These are phyloP conservation scores for Knoxia roxburghii DNA, from an alignment of 257 asterid genomes.

Conservation along the genomic window DNA sequence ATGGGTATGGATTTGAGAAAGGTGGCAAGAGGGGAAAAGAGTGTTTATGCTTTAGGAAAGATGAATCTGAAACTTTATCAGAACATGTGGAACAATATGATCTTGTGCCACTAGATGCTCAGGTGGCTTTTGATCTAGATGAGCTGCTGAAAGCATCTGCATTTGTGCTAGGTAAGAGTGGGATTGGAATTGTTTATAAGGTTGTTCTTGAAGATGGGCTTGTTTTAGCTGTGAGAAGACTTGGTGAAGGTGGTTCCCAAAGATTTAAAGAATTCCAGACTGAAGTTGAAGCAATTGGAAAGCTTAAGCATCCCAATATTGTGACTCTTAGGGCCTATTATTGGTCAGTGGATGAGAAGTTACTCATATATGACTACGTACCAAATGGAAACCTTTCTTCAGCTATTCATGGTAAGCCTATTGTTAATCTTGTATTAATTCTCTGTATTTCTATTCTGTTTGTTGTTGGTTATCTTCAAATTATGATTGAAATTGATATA, in stretches of 20 bases:
- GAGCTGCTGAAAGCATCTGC: constrained; percentile 94
- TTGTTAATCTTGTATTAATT: not conserved
- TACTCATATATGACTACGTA: constrained; percentile 64
- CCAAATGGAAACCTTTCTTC: constrained; percentile 80
- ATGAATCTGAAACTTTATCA: constrained; percentile 71
- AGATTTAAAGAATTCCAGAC: constrained; percentile 81
- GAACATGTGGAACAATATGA: constrained; percentile 69
- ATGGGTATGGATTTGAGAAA: constrained; percentile 50
- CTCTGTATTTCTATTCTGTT: not conserved
- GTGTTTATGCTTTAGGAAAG: constrained; percentile 71
- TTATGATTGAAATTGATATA: not conserved
- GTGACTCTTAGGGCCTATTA: constrained; percentile 80
- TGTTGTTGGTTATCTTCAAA: not conserved
- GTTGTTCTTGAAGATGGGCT: constrained; percentile 87
- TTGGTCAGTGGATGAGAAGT: constrained; percentile 94
- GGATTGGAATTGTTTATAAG: constrained; percentile 81
- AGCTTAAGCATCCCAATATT: constrained; percentile 71
- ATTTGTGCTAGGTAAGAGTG: constrained; percentile 85
- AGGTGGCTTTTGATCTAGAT: constrained; percentile 72
- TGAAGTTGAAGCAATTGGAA: constrained; percentile 89
- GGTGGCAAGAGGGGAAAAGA: constrained; percentile 47
- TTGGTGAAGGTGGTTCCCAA: constrained; percentile 93
- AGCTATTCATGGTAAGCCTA: constrained; percentile 67
- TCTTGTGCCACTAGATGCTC: constrained; percentile 62
- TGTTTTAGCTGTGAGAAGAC: constrained; percentile 73